A percentile compares a stretch with the other conserved stretches of the same genome.
Conservation (phyloP, 257 asterid species). For the Salvia miltiorrhiza region DNA sequence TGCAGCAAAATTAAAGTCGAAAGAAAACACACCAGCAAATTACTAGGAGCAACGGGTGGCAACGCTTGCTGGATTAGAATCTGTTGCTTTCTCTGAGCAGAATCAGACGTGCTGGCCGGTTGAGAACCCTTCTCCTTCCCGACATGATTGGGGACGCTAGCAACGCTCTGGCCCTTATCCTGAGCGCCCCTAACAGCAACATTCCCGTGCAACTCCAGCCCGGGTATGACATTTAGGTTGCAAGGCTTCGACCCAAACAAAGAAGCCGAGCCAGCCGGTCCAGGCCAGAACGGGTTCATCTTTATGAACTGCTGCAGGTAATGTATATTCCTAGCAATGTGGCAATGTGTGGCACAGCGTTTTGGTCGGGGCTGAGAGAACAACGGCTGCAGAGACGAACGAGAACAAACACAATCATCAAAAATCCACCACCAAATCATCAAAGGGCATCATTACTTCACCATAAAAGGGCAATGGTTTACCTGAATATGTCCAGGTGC, state of each 20-base stretch:
- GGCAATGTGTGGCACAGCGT: constrained; percentile 86
- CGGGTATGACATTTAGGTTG: constrained; percentile 49
- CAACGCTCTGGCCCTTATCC: constrained; percentile 53
- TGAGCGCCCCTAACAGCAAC: constrained; percentile 37
- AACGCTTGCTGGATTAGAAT: constrained; percentile 74
- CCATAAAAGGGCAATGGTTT: background rate
- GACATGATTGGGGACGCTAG: constrained; percentile 37
- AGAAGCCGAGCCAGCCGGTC: constrained; percentile 57
- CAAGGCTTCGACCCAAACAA: constrained; percentile 62
- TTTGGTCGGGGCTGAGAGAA: constrained; percentile 83
- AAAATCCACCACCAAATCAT: background rate
- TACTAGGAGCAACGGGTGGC: constrained; percentile 75
- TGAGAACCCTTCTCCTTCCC: constrained; percentile 67
- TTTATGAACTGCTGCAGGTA: constrained; percentile 71
- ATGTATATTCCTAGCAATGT: constrained; percentile 79
- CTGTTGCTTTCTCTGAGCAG: constrained; percentile 75
- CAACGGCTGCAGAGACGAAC: constrained; percentile 52
- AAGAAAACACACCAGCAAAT: constrained; percentile 51
- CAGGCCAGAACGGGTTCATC: constrained; percentile 74
- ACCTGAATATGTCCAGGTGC: constrained; percentile 77
- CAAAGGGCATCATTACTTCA: background rate
- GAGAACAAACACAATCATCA: background rate
- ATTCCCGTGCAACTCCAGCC: constrained; percentile 52
- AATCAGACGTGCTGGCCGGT: constrained; percentile 39
- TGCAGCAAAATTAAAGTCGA: background rate